Percentiles rank a stretch among this genome's conserved stretches.
These are phyloP conservation scores for Leccinum boreale DNA, from an alignment of 768 basidiomycete genomes.

Conservation along the genomic window DNA sequence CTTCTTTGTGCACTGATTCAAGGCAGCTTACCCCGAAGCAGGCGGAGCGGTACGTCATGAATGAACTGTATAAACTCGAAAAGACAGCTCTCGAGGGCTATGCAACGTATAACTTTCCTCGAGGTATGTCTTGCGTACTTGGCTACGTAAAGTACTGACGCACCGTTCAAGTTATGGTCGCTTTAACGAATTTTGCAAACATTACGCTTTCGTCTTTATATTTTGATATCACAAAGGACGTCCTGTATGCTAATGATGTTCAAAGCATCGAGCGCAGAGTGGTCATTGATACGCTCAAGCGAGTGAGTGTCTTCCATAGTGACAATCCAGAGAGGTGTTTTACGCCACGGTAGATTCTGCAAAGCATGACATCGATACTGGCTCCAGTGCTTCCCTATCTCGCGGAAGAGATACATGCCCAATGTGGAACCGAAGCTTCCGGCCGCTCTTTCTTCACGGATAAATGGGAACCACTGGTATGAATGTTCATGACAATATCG, in stretches of 20 bases:
- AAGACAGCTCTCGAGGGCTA: conserved; percentile 66
- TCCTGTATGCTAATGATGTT: conserved; percentile 68
- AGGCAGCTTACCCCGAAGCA: conserved; percentile 30
- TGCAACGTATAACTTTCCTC: conserved; percentile 71
- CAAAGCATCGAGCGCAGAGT: conserved; percentile 55
- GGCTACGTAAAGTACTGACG: conserved; percentile 1
- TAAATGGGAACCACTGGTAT: conserved; percentile 68
- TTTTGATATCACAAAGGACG: conserved; percentile 90
- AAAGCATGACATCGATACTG: conserved; percentile 63
- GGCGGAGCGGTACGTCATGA: conserved; percentile 85
- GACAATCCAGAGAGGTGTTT: background rate
- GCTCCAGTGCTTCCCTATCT: conserved; percentile 90
- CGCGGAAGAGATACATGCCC: conserved; percentile 77
- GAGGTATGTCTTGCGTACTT: conserved; percentile 46
- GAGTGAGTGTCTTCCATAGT: conserved; percentile 41
- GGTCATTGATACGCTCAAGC: conserved; percentile 66
- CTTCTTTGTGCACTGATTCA: background rate
- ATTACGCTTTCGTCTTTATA: conserved; percentile 86
- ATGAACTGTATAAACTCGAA: conserved; percentile 76
- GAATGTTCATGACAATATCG: conserved; percentile 19
- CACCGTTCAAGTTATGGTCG: conserved; percentile 54
- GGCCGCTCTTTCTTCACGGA: conserved; percentile 63
- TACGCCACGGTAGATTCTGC: conserved; percentile 47
- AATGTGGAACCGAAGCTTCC: conserved; percentile 13
- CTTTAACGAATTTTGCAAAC: conserved; percentile 76